Evolutionary conservation across 2,329 filamentous ascomycete species (phyloP).

Genomic region (Amylocarpus encephaloides): DNA sequence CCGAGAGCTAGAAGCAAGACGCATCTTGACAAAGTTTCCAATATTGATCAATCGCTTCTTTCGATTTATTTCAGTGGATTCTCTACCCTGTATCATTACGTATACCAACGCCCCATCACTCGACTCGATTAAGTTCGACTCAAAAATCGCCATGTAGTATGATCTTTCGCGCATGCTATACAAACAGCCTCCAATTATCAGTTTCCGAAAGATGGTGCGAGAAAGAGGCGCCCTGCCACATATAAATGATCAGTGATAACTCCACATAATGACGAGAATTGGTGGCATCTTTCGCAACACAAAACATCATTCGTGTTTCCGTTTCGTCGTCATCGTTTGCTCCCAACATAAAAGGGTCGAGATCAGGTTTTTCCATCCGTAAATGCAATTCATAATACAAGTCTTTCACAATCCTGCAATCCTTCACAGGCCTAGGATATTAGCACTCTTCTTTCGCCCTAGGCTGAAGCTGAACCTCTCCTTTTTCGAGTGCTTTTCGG

Average conservation of each 20-base stretch:
- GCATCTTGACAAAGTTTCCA: too few relatives aligned
- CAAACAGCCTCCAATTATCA: neutral
- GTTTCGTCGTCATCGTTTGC: neutral
- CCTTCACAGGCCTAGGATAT: conserved; percentile 34
- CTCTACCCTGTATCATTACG: neutral
- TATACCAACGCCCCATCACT: neutral
- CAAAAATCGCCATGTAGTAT: conserved; percentile 2
- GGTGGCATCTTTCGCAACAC: conserved; percentile 5
- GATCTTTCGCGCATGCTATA: conserved; percentile 3
- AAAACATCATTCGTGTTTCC: neutral
- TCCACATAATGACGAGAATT: neutral
- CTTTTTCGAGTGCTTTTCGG: conserved; percentile 47
- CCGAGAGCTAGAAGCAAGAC: too few relatives aligned
- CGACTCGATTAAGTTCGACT: neutral
- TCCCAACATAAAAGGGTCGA: neutral
- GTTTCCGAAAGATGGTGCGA: neutral
- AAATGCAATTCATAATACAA: conserved; percentile 15
- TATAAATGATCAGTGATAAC: neutral
- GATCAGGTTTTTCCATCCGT: neutral
- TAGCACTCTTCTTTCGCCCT: conserved; percentile 65
- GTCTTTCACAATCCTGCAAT: neutral
- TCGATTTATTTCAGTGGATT: too few relatives aligned
- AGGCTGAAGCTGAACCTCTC: conserved; percentile 62
- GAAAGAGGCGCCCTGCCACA: too few relatives aligned
- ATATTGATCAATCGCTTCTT: too few relatives aligned